Evolutionary conservation across 306 rosid genomes (phyloP), one percentile per base, ranked within the genome.

Genomic region (Pueraria montana): DNA sequence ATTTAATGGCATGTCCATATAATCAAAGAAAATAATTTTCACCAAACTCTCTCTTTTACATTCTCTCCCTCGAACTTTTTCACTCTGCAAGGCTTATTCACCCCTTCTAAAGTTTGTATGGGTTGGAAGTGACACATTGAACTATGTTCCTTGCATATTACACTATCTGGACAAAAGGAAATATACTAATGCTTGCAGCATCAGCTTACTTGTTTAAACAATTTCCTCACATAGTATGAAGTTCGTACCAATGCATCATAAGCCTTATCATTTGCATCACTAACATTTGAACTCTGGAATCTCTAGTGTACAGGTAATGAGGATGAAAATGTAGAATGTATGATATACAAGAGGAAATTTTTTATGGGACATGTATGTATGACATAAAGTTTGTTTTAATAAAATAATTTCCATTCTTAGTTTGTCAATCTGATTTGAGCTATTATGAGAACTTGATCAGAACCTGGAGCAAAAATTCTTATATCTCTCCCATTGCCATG

Each of bases 71-170:
- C 27, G 11, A 76, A 62, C 48, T 3, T 77, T 32, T 77, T 50
- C 48, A 46, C 38, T 12, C 5, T 48, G 81, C 1, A 27, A 27
- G 46, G 20, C 32, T 27, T 61, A 14, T 40, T 43, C 59, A 59
- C 21, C 38, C 69, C 46, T 64, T 64, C 46, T 64, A 64, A 32
- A 64, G 71, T 64, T 64, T 64, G 32, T 64, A 64, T 64, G 71
- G 71, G 24, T 64, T 17, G 24, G 43, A 64, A 64, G 24, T 32
- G 46, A 17, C 46, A 8, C 42, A 23, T 27, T 14, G 20, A 62
- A 30, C 69, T 63, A 30, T 34, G 24, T 36, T 36, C 8, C 3
- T 17, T 36, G 48, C 16, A 17, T 36, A 17, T 36, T 65, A 9
- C 24, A 64, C 48, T 36, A 65, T 32, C 43, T 14, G 21, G 23